Evolutionary conservation across 441 rosid genomes (phyloP).

Genomic region (Erodium texanum): DNA sequence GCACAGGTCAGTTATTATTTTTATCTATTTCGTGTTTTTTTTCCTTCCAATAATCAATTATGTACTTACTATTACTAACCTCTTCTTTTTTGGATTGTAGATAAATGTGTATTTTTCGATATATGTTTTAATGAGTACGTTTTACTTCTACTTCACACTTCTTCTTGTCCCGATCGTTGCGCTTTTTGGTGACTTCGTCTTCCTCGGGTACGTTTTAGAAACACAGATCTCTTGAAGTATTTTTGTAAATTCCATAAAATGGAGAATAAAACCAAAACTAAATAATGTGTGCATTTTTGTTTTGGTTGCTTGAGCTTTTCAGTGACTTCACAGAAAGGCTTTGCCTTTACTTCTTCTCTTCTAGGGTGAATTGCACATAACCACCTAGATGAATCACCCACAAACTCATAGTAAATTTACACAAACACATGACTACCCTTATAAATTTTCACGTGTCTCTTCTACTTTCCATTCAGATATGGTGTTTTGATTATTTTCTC

Average conservation of each 20-base stretch:
- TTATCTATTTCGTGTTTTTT: not conserved
- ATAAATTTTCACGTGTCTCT: no score
- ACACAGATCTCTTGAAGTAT: slow-evolving; percentile 4
- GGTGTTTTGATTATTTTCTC: not conserved
- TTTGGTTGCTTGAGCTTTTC: not conserved
- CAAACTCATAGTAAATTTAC: no score
- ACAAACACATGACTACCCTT: no score
- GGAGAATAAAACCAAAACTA: not conserved
- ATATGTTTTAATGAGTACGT: slow-evolving; percentile 78
- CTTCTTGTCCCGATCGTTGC: slow-evolving; percentile 78
- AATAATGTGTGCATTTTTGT: slow-evolving; percentile 6
- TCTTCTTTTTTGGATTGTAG: slow-evolving; percentile 34
- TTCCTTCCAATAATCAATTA: not conserved
- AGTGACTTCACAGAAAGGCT: not conserved
- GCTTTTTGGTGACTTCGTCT: slow-evolving; percentile 85
- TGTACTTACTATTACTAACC: slow-evolving; percentile 19
- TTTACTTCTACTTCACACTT: slow-evolving; percentile 69
- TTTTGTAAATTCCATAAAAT: not conserved
- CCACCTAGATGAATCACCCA: no score
- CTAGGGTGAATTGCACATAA: no score
- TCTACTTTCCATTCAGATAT: not conserved
- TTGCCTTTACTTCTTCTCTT: not conserved
- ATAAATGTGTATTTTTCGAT: slow-evolving; percentile 78
- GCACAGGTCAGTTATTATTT: slow-evolving; percentile 45
- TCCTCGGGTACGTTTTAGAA: slow-evolving; percentile 59